phyloP scores from a whole-genome alignment of 179 eudicot genomes.

The Gypsophila paniculata region DNA sequence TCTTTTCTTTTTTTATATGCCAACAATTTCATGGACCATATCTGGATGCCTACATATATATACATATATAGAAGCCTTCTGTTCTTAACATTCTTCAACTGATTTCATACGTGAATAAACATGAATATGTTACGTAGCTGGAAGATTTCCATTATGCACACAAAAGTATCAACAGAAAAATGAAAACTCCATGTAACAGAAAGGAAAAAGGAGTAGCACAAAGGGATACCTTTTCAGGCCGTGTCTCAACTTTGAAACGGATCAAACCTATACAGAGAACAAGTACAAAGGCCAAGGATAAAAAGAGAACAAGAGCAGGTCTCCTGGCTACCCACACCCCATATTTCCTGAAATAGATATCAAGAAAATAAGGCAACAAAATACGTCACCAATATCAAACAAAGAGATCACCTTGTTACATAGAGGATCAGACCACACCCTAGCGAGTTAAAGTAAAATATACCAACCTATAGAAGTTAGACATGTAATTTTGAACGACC shows the following conservation, averaged over 20 bases:
- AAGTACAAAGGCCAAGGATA: slow-evolving; percentile 60
- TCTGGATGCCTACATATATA: background rate
- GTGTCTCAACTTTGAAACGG: slow-evolving; percentile 89
- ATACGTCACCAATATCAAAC: slow-evolving; percentile 2
- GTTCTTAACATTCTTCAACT: slow-evolving; percentile 9
- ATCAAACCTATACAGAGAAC: slow-evolving; percentile 78
- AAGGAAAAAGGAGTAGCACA: slow-evolving; percentile 3
- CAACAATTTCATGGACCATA: background rate
- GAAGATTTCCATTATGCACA: background rate
- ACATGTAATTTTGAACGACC: slow-evolving; percentile 81
- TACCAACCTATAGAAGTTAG: slow-evolving; percentile 75
- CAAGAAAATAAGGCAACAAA: background rate
- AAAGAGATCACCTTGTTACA: background rate
- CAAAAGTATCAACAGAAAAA: slow-evolving; percentile 8
- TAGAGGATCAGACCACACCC: background rate
- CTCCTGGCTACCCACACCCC: slow-evolving; percentile 91
- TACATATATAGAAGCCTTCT: background rate
- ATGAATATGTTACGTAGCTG: background rate
- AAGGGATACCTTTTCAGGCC: slow-evolving; percentile 88
- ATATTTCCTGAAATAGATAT: slow-evolving; percentile 60
- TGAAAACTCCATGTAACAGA: background rate
- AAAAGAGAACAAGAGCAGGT: slow-evolving; percentile 69
- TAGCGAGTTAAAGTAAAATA: slow-evolving; percentile 12
- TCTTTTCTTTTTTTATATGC: background rate
- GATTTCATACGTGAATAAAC: background rate